phyloP scores from a whole-genome alignment of 805 yeast species.

The Metschnikowia noctiluminum region DNA sequence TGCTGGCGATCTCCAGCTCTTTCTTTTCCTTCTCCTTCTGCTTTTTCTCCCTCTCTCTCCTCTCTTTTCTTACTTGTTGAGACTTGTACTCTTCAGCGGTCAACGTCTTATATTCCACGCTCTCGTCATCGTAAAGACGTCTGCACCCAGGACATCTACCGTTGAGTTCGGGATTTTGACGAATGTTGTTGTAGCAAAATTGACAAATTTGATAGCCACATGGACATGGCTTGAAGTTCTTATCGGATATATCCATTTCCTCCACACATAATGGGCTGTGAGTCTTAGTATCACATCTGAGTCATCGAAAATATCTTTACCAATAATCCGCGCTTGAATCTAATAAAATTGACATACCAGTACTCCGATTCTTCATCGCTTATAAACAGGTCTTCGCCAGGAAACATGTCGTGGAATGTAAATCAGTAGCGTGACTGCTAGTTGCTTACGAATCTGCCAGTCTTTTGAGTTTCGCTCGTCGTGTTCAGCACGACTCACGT shows the following conservation, averaged over 20 bases:
- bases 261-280: conserved; percentile 90
- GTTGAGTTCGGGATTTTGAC: conserved; percentile 91
- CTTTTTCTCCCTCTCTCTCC: conserved; percentile 76
- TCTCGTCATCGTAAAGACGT: conserved; percentile 87
- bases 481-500: conserved; percentile 15
- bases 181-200: conserved; percentile 94
- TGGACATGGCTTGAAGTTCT: conserved; percentile 98
- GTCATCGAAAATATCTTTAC: neutral
- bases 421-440: conserved; percentile 31
- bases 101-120: conserved; percentile 80
- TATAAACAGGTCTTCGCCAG: conserved; percentile 38
- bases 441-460: conserved; percentile 1
- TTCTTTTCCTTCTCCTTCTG: conserved; percentile 88
- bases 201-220: conserved; percentile 99
- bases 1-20: conserved; percentile 78
- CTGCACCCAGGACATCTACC: conserved; percentile 99
- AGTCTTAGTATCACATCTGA: conserved; percentile 18
- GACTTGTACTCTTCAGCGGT: conserved; percentile 83
- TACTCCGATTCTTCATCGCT: conserved; percentile 80
- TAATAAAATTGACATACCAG: conserved; percentile 41
- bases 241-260: conserved; percentile 95
- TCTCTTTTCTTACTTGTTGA: conserved; percentile 77
- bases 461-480: conserved; percentile 1
- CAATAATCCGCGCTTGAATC: too few relatives aligned
- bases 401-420: conserved; percentile 9